These are phyloP conservation scores for Penicillium herquei DNA, from an alignment of 495 filamentous ascomycete species.

Conservation along the genomic window DNA sequence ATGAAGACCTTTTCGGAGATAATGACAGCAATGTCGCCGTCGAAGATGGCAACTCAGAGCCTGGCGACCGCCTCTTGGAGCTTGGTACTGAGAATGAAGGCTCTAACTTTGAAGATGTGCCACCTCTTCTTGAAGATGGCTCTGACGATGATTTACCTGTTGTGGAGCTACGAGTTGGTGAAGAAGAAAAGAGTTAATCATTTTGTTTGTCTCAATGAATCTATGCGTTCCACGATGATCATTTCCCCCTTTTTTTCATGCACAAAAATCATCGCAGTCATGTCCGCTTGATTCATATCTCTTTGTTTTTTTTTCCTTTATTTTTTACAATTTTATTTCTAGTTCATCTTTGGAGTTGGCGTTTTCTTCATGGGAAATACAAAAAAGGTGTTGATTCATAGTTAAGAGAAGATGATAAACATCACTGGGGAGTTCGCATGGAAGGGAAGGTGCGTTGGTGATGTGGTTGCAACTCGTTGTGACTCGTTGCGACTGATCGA, in stretches of 20 bases:
- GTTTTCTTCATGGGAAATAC: conserved; percentile 10
- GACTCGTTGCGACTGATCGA: no score
- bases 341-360: conserved; percentile 6
- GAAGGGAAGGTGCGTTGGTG: neutral
- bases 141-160: conserved; percentile 47
- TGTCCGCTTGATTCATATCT: neutral
- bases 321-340: neutral
- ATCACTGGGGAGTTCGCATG: neutral
- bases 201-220: neutral
- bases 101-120: conserved; percentile 35
- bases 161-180: conserved; percentile 43
- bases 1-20: conserved; percentile 37
- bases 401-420: neutral
- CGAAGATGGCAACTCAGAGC: conserved; percentile 39
- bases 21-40: conserved; percentile 46
- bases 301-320: neutral
- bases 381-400: conserved; percentile 8
- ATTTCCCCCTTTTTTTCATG: neutral
- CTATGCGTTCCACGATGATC: neutral
- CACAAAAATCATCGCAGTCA: neutral
- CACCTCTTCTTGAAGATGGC: conserved; percentile 30
- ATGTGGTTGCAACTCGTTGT: no score
- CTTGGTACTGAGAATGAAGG: conserved; percentile 26
- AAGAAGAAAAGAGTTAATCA: conserved; percentile 33
- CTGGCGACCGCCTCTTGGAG: conserved; percentile 32